Evolutionary conservation across 2,329 filamentous ascomycete species (phyloP), one percentile per base, ranked within the genome.

Genomic region (Cladophialophora yegresii): DNA sequence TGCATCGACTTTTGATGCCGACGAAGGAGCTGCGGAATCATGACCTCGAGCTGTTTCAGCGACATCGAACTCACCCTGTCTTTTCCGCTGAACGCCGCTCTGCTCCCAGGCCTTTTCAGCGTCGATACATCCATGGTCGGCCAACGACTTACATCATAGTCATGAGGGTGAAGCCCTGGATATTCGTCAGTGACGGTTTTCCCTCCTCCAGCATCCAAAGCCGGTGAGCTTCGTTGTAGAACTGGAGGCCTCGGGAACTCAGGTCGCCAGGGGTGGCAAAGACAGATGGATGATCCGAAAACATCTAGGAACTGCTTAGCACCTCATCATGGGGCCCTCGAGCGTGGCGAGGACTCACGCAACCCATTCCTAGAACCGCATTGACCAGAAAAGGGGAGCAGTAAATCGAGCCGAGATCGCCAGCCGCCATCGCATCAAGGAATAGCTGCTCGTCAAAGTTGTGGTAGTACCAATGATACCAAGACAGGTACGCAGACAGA

Each of bases 191-290:
- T 3, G 73, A 73, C 16, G 69, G 63, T 10, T 55, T 69, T 13
- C 74, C 76, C 23, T 74, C 74, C 63, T 78, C 75, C n/a, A 72
- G 69, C 45, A 71, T 72, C 72, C 75, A 77, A 22, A 77, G 65
- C 50, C 67, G 69, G 56, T 78, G 73, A 10, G 77, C 77, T 66
- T 78, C 77, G 2, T 63, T 54, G 47, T 74, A 72, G 55, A 78
- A 79, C 28, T 72, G 68, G 28, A 73, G 68, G 0, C 76, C 77
- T 26, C 73, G 71, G 40, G 74, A 74, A 30, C 69, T 71, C 43
- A 66, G 36, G 58, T 77, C 71, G 8, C 69, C 71, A 1, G 70
- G 67, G 9, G 69, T 61, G 6, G 72, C 72, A 57, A 74, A 72
- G 13, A 72, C 72, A 45, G 71, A 70, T 7, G 75, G 73, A 23